Percentiles rank a stretch among this genome's conserved stretches.
phyloP scores from a whole-genome alignment of 208 protist species.

The Leishmania braziliensis region DNA sequence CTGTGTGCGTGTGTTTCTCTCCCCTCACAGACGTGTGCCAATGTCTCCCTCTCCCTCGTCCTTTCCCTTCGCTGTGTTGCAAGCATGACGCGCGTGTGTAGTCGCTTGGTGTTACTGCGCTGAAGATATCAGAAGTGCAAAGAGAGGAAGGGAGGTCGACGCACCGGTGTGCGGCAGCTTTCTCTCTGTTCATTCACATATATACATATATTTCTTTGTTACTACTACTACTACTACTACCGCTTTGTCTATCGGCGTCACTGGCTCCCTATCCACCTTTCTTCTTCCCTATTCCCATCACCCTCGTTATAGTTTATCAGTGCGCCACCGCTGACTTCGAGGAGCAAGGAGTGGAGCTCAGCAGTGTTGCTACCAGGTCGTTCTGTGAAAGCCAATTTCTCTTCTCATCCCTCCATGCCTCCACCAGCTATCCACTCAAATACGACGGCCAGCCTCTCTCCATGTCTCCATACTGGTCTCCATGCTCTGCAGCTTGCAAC shows the following conservation, averaged over 20 bases:
- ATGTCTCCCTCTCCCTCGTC: background rate
- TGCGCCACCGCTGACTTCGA: background rate
- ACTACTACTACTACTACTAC: background rate
- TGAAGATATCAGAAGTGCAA: background rate
- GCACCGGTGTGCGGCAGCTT: background rate
- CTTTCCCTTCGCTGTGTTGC: background rate
- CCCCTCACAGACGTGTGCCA: too few relatives aligned
- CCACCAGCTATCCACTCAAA: background rate
- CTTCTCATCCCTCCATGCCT: background rate
- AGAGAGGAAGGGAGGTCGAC: background rate
- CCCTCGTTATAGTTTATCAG: background rate
- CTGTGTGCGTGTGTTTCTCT: too few relatives aligned
- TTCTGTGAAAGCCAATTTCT: background rate
- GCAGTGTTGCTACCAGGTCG: background rate
- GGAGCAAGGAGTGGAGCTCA: background rate
- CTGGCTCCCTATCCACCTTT: background rate
- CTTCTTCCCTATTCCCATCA: background rate
- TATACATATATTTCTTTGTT: background rate
- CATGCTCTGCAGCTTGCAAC: background rate
- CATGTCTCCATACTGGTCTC: background rate
- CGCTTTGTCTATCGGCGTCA: background rate
- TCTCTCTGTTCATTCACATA: background rate
- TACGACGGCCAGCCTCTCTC: background rate
- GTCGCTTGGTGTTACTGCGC: background rate
- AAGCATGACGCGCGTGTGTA: background rate